Percentiles rank a stretch among this genome's conserved stretches.
Evolutionary conservation across 1,284 basidiomycete genomes (phyloP).

Genomic region (Apiotrichum veenhuisii): DNA sequence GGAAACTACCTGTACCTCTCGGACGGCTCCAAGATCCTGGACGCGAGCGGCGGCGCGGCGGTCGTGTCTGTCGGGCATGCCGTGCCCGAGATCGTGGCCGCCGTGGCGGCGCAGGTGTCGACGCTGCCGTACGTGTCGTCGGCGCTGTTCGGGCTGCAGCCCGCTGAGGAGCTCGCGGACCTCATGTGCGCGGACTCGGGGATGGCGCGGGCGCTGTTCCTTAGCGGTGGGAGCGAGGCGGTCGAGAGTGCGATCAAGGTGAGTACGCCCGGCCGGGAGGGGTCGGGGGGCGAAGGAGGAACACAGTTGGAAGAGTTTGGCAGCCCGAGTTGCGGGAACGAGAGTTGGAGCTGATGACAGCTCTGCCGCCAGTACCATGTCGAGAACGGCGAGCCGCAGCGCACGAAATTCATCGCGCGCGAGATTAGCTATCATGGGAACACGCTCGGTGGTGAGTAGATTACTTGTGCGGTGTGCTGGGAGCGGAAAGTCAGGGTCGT

Average conservation of each 20-base stretch:
- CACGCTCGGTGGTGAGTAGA: slow-evolving; percentile 55
- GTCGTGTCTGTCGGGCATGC: slow-evolving; percentile 72
- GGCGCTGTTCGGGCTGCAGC: slow-evolving; percentile 24
- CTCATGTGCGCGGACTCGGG: slow-evolving; percentile 61
- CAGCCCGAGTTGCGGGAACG: too few relatives aligned
- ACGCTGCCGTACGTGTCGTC: slow-evolving; percentile 54
- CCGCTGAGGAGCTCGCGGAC: slow-evolving; percentile 37
- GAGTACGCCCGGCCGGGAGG: too few relatives aligned
- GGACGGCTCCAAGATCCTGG: slow-evolving; percentile 25
- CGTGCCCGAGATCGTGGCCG: slow-evolving; percentile 55
- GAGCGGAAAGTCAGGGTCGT: too few relatives aligned
- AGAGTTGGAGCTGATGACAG: slow-evolving; percentile 1
- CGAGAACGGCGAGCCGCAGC: slow-evolving; percentile 63
- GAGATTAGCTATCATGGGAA: slow-evolving; percentile 79
- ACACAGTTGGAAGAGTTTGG: too few relatives aligned
- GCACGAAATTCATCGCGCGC: slow-evolving; percentile 74
- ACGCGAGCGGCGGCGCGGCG: slow-evolving; percentile 66
- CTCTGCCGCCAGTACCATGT: slow-evolving; percentile 57
- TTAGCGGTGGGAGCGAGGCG: slow-evolving; percentile 17
- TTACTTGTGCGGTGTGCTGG: too few relatives aligned
- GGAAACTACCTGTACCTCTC: slow-evolving; percentile 29
- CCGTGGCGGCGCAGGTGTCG: slow-evolving; percentile 57
- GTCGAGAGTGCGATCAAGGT: slow-evolving; percentile 20
- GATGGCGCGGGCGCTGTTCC: slow-evolving; percentile 31
- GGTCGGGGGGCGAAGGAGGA: too few relatives aligned